phyloP scores from a whole-genome alignment of 495 filamentous ascomycete genomes.

The Oleoguttula mirabilis region DNA sequence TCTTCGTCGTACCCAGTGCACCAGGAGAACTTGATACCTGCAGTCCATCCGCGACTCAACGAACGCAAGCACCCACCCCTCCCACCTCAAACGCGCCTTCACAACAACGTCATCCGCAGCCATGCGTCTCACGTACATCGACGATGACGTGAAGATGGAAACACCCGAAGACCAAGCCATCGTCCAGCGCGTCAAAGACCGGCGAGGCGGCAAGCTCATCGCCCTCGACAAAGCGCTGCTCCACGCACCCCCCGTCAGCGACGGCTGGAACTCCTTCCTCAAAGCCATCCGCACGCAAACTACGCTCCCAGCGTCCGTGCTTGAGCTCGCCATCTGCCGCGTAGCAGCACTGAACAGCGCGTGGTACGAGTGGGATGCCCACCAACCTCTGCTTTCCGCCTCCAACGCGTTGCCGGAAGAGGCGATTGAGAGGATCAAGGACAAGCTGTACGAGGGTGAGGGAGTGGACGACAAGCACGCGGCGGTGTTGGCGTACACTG shows the following conservation, averaged over 20 bases:
- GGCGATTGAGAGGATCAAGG: slow-evolving; percentile 17
- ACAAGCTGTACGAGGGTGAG: slow-evolving; percentile 11
- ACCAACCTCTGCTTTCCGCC: slow-evolving; percentile 48
- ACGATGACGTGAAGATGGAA: slow-evolving; percentile 12
- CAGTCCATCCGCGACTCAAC: no score
- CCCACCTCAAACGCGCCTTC: no score
- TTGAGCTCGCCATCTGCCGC: slow-evolving; percentile 62
- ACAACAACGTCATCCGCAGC: neutral
- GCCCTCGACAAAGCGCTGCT: slow-evolving; percentile 61
- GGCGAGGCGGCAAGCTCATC: slow-evolving; percentile 53
- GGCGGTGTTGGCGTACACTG: slow-evolving; percentile 56
- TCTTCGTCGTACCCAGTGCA: no score
- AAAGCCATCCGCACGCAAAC: slow-evolving; percentile 60
- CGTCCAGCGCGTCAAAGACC: slow-evolving; percentile 47
- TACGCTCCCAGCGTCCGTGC: slow-evolving; percentile 43
- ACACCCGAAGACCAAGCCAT: slow-evolving; percentile 33
- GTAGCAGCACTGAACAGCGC: slow-evolving; percentile 63
- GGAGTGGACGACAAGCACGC: slow-evolving; percentile 46
- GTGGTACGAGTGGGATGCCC: slow-evolving; percentile 69
- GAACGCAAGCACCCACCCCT: no score
- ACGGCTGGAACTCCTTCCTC: slow-evolving; percentile 71
- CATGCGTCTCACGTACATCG: slow-evolving; percentile 23
- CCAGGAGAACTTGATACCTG: no score
- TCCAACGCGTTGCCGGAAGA: slow-evolving; percentile 24
- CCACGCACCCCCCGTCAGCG: slow-evolving; percentile 57